Percentiles rank a stretch among this genome's conserved stretches.
Evolutionary conservation across 805 yeast genomes (phyloP).

Genomic region (Cephaloascus fragrans): DNA sequence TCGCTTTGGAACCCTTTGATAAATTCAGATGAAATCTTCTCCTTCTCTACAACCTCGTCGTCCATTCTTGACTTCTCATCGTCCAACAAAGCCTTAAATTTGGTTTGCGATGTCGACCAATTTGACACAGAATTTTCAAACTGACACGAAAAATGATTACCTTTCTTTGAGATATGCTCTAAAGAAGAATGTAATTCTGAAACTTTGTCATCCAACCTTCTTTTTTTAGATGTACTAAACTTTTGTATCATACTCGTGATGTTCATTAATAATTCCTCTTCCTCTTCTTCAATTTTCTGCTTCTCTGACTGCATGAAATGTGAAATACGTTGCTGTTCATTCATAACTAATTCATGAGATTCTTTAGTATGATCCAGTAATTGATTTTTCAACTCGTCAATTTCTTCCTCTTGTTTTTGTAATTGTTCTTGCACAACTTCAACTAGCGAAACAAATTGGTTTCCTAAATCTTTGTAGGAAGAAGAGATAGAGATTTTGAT

Average conservation of each 20-base stretch:
- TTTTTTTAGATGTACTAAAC: background rate
- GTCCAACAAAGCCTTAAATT: background rate
- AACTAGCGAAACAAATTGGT: background rate
- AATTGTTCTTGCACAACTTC: background rate
- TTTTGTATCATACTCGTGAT: background rate
- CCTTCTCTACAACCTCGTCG: background rate
- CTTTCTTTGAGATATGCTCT: background rate
- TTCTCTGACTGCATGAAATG: background rate
- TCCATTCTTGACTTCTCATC: background rate
- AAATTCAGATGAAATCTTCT: background rate
- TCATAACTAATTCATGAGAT: background rate
- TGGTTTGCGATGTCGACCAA: background rate
- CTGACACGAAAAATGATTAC: background rate
- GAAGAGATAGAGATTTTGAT: conserved; percentile 3
- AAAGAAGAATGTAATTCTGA: background rate
- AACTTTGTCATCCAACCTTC: background rate
- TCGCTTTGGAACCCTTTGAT: background rate
- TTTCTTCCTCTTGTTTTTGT: background rate
- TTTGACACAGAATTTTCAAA: background rate
- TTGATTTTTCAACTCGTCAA: background rate
- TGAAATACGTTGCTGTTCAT: background rate
- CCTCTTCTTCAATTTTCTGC: background rate
- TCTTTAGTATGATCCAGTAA: background rate
- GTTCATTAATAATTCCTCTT: background rate
- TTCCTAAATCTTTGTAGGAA: background rate